Percentiles rank a stretch among this genome's conserved stretches.
Evolutionary conservation across 2,329 filamentous ascomycete species (phyloP).

Genomic region (Plectosphaerella sp.): DNA sequence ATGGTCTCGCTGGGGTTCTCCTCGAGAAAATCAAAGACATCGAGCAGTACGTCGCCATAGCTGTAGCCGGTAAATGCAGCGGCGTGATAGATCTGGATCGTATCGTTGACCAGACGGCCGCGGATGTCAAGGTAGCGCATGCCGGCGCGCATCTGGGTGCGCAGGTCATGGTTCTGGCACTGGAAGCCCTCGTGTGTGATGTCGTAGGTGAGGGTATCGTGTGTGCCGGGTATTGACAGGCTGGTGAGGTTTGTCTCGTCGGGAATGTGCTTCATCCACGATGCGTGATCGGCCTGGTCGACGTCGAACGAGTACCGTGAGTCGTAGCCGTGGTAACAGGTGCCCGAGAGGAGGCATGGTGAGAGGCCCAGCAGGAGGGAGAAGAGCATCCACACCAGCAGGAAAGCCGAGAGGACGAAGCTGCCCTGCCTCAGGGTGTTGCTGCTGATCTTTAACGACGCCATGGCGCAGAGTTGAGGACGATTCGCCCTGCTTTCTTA

Average conservation of each 20-base stretch:
- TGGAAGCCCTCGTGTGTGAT: constrained; percentile 29
- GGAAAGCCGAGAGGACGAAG: constrained; percentile 11
- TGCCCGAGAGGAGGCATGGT: constrained; percentile 16
- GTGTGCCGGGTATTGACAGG: constrained; percentile 47
- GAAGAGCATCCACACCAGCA: constrained; percentile 15
- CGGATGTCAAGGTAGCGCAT: constrained; percentile 47
- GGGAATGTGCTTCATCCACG: constrained; percentile 40
- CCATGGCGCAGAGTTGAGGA: too few relatives aligned
- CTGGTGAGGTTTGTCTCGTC: constrained; percentile 34
- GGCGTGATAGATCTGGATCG: constrained; percentile 44
- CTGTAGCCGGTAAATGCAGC: constrained; percentile 38
- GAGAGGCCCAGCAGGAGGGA: constrained; percentile 16
- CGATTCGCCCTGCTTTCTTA: too few relatives aligned
- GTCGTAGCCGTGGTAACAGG: constrained; percentile 26
- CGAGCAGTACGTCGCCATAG: constrained; percentile 35
- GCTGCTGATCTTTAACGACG: too few relatives aligned
- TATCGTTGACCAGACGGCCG: constrained; percentile 34
- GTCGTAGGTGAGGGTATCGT: constrained; percentile 47
- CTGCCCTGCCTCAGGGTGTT: too few relatives aligned
- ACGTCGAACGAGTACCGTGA: constrained; percentile 39
- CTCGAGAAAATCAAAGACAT: constrained; percentile 41
- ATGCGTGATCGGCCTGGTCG: constrained; percentile 21
- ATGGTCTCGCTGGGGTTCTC: constrained; percentile 40
- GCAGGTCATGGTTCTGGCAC: constrained; percentile 43
- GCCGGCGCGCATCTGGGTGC: constrained; percentile 38